Base-by-base conservation (phyloP, 2,329 filamentous ascomycete genomes). In the Fonsecaea multimorphosa region DNA sequence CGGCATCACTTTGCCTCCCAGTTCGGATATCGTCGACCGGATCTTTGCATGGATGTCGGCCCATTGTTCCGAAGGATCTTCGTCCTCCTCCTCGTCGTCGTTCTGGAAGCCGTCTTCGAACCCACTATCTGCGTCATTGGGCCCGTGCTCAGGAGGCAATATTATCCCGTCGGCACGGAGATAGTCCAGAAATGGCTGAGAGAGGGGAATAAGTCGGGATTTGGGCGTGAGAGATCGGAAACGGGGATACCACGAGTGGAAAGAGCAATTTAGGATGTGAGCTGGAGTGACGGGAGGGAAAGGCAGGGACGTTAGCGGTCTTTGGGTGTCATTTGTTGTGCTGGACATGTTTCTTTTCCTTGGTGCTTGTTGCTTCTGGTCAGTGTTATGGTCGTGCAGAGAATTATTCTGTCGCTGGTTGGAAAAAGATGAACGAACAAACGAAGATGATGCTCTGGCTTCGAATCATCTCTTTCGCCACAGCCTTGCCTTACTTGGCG, bases 191-290 rank as follows among this genome's bases (percentile, higher is more conserved):
- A 98, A 97, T 2, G 87, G 83, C 2, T 84, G 77, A 0, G 90
- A 86, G 5, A 99, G 84, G 1, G 91, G 89, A 58, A 99, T 89
- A 46, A 96, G 88, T 32, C 91, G 87, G 1, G 94, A 93, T 81
- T 94, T 95, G 51, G 96, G 91, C 36, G 92, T 93, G 55, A 91
- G 85, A 7, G 87, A 82, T 66, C 91, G 89, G 76, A 96, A 92
- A 84, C 86, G 89, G 55, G 91, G 87, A 74, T 97, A 92, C 95
- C 95, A 99, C 66, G 85, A 87, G 76, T 97, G 91, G 78, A 96
- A 97, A 49, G 95, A 96, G 80, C 94, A 99, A 78, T 97, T 91
- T 61, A 97, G 82, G 67, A 99, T 96, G 74, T 99, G 94, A 54
- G 90, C 87, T 75, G 89, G 91, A 34, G 89, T 92, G 64, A 97